Percentiles rank a stretch among this genome's conserved stretches.
These are phyloP conservation scores for Pseudogymnoascus sp. DNA, from an alignment of 2,329 filamentous ascomycete genomes.

Conservation along the genomic window DNA sequence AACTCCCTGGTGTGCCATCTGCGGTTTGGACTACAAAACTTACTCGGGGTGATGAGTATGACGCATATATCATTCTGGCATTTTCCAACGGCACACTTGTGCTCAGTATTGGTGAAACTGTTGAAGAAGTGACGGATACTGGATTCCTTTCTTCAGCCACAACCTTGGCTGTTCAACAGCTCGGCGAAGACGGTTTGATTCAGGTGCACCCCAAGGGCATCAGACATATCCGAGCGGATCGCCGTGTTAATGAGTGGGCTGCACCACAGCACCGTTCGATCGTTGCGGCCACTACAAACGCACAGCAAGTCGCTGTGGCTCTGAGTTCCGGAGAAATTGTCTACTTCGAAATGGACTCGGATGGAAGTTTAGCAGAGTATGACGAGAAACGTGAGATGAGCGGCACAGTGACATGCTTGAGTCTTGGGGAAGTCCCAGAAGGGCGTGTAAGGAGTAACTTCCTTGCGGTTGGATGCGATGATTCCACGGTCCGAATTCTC, in stretches of 20 bases:
- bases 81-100: constrained; percentile 86
- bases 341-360: constrained; percentile 94
- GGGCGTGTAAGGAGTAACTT: constrained; percentile 84
- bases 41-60: constrained; percentile 70
- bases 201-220: constrained; percentile 97
- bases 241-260: constrained; percentile 84
- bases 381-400: constrained; percentile 94
- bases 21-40: constrained; percentile 95
- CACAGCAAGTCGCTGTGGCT: constrained; percentile 85
- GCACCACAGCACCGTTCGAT: constrained; percentile 91
- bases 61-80: constrained; percentile 92
- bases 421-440: constrained; percentile 84
- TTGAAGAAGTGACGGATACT: constrained; percentile 90
- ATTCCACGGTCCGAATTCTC: constrained; percentile 88
- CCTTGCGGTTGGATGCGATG: constrained; percentile 91
- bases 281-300: constrained; percentile 86
- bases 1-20: constrained; percentile 77
- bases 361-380: constrained; percentile 85
- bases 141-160: constrained; percentile 83
- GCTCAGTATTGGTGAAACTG: constrained; percentile 90
- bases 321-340: constrained; percentile 94
- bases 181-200: constrained; percentile 85
- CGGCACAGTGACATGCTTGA: constrained; percentile 90
- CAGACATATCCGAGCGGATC: constrained; percentile 70
- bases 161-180: constrained; percentile 85